phyloP scores from a whole-genome alignment of 2,329 filamentous ascomycete species.

The Fonsecaea nubica region DNA sequence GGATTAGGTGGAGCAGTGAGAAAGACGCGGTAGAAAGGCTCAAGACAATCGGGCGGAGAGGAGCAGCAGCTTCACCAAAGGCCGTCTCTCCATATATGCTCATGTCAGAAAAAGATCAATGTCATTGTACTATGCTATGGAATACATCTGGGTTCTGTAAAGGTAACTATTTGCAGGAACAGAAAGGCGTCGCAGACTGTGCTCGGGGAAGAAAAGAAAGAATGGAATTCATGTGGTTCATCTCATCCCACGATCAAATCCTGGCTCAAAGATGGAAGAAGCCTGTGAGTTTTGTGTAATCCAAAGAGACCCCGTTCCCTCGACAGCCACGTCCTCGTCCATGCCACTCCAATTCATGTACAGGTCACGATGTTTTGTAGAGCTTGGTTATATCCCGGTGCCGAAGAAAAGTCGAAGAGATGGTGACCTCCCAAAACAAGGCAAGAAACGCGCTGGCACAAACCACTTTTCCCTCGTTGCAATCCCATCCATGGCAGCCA shows the following conservation, averaged over 20 bases:
- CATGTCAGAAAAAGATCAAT: conserved; percentile 2
- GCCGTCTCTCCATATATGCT: neutral
- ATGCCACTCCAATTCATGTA: conserved; percentile 17
- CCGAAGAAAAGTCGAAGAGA: conserved; percentile 2
- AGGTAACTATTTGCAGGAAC: conserved; percentile 2
- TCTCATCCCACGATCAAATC: neutral
- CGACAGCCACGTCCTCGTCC: conserved; percentile 13
- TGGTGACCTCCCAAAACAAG: conserved; percentile 8
- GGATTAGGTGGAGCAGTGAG: neutral
- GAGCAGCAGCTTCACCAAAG: neutral
- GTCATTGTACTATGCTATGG: conserved; percentile 6
- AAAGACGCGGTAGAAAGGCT: neutral
- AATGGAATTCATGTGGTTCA: neutral
- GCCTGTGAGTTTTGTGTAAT: conserved; percentile 2
- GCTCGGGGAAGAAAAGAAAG: neutral
- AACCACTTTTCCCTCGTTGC: conserved; percentile 26
- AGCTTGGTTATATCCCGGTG: conserved; percentile 15
- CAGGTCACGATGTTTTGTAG: conserved; percentile 18
- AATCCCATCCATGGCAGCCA: conserved; percentile 17
- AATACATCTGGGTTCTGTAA: conserved; percentile 8
- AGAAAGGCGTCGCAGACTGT: conserved; percentile 1
- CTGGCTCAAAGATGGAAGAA: neutral
- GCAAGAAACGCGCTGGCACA: conserved; percentile 2
- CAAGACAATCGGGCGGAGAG: neutral
- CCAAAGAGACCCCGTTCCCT: conserved; percentile 3